These are phyloP conservation scores for Firmiana major DNA, from an alignment of 345 rosid species.

Conservation along the genomic window DNA sequence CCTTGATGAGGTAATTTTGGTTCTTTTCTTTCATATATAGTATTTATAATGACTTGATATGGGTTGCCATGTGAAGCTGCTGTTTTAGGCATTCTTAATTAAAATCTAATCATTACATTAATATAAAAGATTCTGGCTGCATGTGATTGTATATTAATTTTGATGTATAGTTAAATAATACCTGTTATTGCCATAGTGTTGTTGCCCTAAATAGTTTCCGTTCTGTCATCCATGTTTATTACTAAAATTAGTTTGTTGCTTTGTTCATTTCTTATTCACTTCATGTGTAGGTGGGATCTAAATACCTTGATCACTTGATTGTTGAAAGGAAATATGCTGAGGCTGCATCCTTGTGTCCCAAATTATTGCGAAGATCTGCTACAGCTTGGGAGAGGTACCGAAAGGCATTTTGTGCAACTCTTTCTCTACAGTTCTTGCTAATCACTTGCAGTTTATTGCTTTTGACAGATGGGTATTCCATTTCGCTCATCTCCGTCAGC, in stretches of 20 bases:
- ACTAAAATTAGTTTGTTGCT: background rate
- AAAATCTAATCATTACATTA: background rate
- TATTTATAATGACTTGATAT: background rate
- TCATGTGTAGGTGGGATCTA: slow-evolving; percentile 81
- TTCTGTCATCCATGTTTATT: slow-evolving; percentile 7
- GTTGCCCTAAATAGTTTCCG: background rate
- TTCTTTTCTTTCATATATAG: background rate
- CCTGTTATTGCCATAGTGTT: background rate
- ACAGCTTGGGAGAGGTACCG: slow-evolving; percentile 97
- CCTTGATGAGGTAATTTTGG: slow-evolving; percentile 74
- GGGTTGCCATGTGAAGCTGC: background rate
- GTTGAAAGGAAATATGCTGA: slow-evolving; percentile 95
- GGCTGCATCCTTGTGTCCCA: slow-evolving; percentile 98
- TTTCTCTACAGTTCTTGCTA: background rate
- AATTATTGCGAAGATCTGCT: slow-evolving; percentile 87
- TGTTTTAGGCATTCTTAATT: background rate
- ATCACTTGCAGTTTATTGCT: slow-evolving; percentile 22
- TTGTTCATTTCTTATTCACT: slow-evolving; percentile 17
- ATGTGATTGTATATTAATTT: background rate
- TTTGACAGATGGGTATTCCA: slow-evolving; percentile 95
- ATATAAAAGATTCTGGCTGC: background rate
- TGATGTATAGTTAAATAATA: background rate
- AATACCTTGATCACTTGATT: slow-evolving; percentile 97
- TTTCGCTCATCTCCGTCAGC: slow-evolving; percentile 98
- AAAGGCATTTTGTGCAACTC: slow-evolving; percentile 7